Evolutionary conservation across 1,284 basidiomycete genomes (phyloP).

Genomic region (Blastosporella zonata): DNA sequence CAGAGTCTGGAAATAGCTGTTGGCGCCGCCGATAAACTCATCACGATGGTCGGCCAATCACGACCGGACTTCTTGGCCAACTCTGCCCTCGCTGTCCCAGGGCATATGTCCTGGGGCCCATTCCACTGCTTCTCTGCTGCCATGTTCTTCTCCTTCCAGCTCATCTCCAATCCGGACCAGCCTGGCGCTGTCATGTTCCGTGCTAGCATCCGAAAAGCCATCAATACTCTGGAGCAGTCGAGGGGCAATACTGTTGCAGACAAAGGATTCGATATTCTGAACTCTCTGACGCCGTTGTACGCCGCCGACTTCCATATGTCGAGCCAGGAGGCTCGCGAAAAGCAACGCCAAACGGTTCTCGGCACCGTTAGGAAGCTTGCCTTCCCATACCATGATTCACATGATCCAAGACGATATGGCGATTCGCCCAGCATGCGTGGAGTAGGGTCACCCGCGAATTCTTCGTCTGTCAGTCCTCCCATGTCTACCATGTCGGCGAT

Average conservation of each 20-base stretch:
- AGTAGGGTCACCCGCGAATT: slow-evolving; percentile 20
- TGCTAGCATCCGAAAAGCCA: slow-evolving; percentile 66
- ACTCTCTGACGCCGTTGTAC: slow-evolving; percentile 67
- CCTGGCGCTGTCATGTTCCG: slow-evolving; percentile 71
- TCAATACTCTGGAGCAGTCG: slow-evolving; percentile 59
- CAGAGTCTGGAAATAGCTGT: slow-evolving; percentile 70
- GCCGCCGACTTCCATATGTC: slow-evolving; percentile 52
- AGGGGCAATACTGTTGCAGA: slow-evolving; percentile 64
- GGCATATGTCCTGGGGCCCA: slow-evolving; percentile 79
- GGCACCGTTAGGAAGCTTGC: slow-evolving; percentile 67
- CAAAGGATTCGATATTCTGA: slow-evolving; percentile 67
- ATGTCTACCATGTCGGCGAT: slow-evolving; percentile 32
- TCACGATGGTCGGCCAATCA: slow-evolving; percentile 67
- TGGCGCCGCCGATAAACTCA: slow-evolving; percentile 69
- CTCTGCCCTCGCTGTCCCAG: slow-evolving; percentile 64
- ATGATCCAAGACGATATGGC: slow-evolving; percentile 44
- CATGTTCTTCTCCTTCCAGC: slow-evolving; percentile 84
- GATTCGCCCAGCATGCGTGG: slow-evolving; percentile 40
- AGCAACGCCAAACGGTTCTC: slow-evolving; percentile 57
- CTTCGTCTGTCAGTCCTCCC: slow-evolving; percentile 43
- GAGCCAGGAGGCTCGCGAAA: slow-evolving; percentile 49
- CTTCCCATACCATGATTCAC: slow-evolving; percentile 75
- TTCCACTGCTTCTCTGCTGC: slow-evolving; percentile 80
- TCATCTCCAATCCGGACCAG: slow-evolving; percentile 74
- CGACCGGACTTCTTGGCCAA: slow-evolving; percentile 70